Percentiles rank a stretch among this genome's conserved stretches.
Conservation (phyloP, 1,284 basidiomycete species). For the Rhodotorula sp. region DNA sequence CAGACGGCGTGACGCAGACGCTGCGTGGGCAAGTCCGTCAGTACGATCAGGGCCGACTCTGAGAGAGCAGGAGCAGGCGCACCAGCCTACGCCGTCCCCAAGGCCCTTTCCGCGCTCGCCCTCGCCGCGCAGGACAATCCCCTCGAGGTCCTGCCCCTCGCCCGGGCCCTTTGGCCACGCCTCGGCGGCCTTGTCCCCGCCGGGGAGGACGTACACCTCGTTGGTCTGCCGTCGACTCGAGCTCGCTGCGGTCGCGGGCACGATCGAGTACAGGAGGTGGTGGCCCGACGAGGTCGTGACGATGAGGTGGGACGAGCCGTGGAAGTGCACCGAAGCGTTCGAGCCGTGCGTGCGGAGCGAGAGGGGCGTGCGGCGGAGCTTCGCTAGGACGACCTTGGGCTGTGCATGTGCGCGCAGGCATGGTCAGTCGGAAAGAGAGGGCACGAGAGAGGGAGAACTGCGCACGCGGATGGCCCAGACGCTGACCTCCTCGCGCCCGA, state of each 20-base stretch:
- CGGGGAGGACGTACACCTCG: conserved; percentile 35
- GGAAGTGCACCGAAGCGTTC: conserved; percentile 29
- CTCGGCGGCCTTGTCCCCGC: conserved; percentile 19
- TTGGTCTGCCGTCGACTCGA: not conserved
- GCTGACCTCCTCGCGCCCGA: conserved; percentile 37
- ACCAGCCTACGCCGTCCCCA: conserved; percentile 37
- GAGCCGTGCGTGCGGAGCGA: conserved; percentile 39
- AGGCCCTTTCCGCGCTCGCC: conserved; percentile 31
- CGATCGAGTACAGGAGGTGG: conserved; percentile 36
- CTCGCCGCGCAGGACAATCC: conserved; percentile 21
- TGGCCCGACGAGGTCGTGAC: conserved; percentile 38
- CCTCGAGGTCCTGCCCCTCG: conserved; percentile 27
- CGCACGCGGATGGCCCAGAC: conserved; percentile 35
- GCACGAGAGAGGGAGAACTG: not conserved
- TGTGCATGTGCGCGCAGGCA: not conserved
- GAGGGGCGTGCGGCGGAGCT: conserved; percentile 30
- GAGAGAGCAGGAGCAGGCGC: not conserved
- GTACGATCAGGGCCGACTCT: too few relatives aligned
- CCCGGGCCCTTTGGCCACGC: conserved; percentile 34
- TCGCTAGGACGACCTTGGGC: conserved; percentile 42
- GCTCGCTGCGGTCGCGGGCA: not conserved
- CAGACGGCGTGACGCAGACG: conserved; percentile 34
- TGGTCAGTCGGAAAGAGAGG: too few relatives aligned
- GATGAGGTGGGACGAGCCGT: conserved; percentile 23
- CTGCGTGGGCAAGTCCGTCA: not conserved